A percentile compares a stretch with the other conserved stretches of the same genome.
Conservation (phyloP, 805 yeast genomes). For the Lipomyces starkeyi region DNA sequence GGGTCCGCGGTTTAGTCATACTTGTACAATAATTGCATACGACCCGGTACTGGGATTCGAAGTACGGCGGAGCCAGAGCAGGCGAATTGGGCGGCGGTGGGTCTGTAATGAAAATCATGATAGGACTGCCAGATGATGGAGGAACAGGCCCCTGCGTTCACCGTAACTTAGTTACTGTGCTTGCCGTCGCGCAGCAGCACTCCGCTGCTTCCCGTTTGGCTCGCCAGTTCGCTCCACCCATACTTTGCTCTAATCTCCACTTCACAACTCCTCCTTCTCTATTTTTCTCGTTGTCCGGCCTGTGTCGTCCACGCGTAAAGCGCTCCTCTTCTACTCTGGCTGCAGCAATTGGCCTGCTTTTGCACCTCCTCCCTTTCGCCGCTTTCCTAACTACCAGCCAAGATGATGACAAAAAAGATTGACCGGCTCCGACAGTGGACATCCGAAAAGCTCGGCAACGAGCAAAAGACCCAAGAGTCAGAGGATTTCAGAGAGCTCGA, state of each 20-base stretch:
- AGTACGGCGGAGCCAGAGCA: background rate
- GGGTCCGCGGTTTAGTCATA: too few relatives aligned
- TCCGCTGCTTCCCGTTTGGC: slow-evolving; percentile 12
- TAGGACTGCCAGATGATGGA: background rate
- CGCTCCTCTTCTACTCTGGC: background rate
- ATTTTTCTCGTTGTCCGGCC: background rate
- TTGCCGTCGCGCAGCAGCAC: slow-evolving; percentile 12
- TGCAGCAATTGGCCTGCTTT: background rate
- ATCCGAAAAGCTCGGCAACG: slow-evolving; percentile 39
- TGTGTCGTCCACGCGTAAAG: background rate
- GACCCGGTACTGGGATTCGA: too few relatives aligned
- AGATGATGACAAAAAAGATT: slow-evolving; percentile 34
- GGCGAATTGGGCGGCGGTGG: background rate
- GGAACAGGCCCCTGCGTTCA: slow-evolving; percentile 4
- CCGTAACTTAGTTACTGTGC: background rate
- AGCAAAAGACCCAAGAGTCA: slow-evolving; percentile 39
- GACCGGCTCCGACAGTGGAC: slow-evolving; percentile 40
- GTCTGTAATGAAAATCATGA: background rate
- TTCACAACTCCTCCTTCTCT: background rate
- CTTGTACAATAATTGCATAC: too few relatives aligned
- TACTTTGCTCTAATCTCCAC: slow-evolving; percentile 4
- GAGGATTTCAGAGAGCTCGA: slow-evolving; percentile 39
- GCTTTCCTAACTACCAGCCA: background rate
- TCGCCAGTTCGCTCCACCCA: background rate
- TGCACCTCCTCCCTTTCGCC: background rate